These are phyloP conservation scores for Ascochyta pisi DNA, from an alignment of 2,329 filamentous ascomycete species.

Conservation along the genomic window DNA sequence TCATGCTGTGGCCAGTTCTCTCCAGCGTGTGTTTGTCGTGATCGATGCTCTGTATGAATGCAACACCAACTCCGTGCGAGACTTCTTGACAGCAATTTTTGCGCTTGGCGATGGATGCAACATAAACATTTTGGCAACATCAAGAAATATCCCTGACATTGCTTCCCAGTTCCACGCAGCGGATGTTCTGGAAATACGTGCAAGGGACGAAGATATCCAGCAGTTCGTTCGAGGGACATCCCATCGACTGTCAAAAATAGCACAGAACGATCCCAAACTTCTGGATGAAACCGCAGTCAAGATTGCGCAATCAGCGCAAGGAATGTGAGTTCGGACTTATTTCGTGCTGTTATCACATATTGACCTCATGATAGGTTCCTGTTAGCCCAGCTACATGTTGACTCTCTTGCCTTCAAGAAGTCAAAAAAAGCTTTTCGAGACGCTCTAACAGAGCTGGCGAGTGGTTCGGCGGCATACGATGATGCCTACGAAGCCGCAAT, in stretches of 20 bases:
- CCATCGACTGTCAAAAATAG: too few relatives aligned
- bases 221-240: slow-evolving; percentile 17
- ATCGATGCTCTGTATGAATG: slow-evolving; percentile 49
- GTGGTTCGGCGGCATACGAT: slow-evolving; percentile 44
- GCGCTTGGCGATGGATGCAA: slow-evolving; percentile 7
- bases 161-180: slow-evolving; percentile 14
- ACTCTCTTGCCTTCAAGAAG: slow-evolving; percentile 43
- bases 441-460: slow-evolving; percentile 42
- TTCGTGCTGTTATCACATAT: too few relatives aligned
- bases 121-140: slow-evolving; percentile 19
- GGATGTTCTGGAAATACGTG: slow-evolving; percentile 26
- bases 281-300: background rate
- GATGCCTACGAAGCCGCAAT: slow-evolving; percentile 54
- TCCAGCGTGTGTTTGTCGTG: slow-evolving; percentile 24
- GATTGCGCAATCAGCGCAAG: slow-evolving; percentile 29
- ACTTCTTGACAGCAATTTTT: too few relatives aligned
- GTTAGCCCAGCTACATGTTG: slow-evolving; percentile 49
- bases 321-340: slow-evolving; percentile 24
- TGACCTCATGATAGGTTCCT: slow-evolving; percentile 31
- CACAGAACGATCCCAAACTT: too few relatives aligned
- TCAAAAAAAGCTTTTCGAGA: slow-evolving; percentile 44
- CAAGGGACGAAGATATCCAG: slow-evolving; percentile 28
- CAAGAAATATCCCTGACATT: slow-evolving; percentile 29
- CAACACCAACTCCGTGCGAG: too few relatives aligned
- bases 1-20: background rate